phyloP scores from a whole-genome alignment of 176 grass and related monocot species.

The Aegilops tauschii region DNA sequence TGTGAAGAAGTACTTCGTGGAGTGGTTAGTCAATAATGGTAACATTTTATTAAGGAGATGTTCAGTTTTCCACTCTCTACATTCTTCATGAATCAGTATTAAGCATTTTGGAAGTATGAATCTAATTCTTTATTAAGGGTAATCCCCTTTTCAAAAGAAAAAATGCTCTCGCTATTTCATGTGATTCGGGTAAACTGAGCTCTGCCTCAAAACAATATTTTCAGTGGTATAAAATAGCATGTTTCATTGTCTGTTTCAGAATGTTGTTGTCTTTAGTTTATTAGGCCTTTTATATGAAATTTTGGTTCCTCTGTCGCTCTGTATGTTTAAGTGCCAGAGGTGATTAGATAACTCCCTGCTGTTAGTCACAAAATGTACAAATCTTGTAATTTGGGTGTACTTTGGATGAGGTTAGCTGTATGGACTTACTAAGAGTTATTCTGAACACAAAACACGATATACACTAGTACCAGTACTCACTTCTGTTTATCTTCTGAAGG shows the following conservation, averaged over 20 bases:
- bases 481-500: conserved; percentile 55
- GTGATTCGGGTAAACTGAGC: not conserved
- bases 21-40: conserved; percentile 72
- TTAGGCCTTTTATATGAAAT: not conserved
- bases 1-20: conserved; percentile 78
- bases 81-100: not conserved
- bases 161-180: not conserved
- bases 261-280: not conserved
- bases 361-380: not conserved
- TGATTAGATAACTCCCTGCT: not conserved
- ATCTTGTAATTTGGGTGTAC: not conserved
- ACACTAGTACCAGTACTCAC: conserved; percentile 12
- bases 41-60: not conserved
- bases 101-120: not conserved
- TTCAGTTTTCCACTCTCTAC: not conserved
- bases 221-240: not conserved
- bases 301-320: not conserved
- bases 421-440: not conserved
- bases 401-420: not conserved
- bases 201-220: not conserved
- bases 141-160: too few relatives aligned
- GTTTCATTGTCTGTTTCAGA: not conserved
- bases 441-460: conserved; percentile 2
- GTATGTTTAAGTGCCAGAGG: conserved; percentile 1
- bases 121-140: not conserved